Base-by-base conservation (phyloP, 805 yeast species). In the Naumovozyma castellii region DNA sequence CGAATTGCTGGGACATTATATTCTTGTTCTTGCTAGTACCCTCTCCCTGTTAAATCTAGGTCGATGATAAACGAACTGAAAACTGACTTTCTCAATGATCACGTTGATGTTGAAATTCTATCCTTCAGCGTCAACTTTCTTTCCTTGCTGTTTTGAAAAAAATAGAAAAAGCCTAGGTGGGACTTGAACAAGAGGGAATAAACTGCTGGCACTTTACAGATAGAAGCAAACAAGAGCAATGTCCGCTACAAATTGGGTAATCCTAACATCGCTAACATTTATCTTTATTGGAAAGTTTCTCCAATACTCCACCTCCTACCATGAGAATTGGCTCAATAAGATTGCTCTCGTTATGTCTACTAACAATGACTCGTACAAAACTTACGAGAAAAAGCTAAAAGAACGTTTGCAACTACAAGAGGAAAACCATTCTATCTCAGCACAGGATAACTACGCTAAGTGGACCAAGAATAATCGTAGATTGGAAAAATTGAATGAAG, bases 391-490 rank as follows among this genome's bases (percentile, higher is more conserved):
- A 2, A 51, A 66, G 38, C 66, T 70, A 39, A 48, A 54, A 6
- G 73, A 81, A 45, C 72, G 78, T 37, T 56, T 59, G 13, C 58
- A 63, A 15, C 54, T 76, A 17, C 67, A 73, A 48, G 67, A 64
- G 12, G 75, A 78, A 49, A 72, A 86, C 44, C 66, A 75, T 22
- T 46, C 68, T 2, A 73, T 87, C 8, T 75, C 85, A 40, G 90
- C 97, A 1, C 96, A 90, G 60, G 97, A 92, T 57, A 79, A 92
- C 53, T 92, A 90, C 59, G 96, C 97, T 20, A 80, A 75, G 53
- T 92, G 97, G 97, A 94, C 97, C 1, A 86, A 86, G 58, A 68
- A 88, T 45, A 88, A 86, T 53, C 73, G 98, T 36, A 73, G 71
- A 49, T 64, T 71, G 42, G 87, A 80, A 47, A 70, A 72, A 43